A percentile compares a stretch with the other conserved stretches of the same genome.
Conservation (phyloP, 2,329 filamentous ascomycete species). For the Metarhizium guizhouense region DNA sequence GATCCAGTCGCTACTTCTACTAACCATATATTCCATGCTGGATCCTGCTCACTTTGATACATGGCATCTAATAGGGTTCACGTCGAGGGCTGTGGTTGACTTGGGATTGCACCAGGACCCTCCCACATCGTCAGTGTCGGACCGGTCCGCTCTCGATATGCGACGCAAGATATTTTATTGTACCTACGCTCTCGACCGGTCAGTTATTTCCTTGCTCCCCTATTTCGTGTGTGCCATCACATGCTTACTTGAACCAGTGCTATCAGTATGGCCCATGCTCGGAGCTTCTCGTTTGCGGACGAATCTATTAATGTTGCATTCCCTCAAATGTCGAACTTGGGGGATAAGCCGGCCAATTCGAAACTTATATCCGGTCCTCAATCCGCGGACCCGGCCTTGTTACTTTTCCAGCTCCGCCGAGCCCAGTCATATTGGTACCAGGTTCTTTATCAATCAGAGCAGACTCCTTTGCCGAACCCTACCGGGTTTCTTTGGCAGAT, state of each 20-base stretch:
- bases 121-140: slow-evolving; percentile 56
- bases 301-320: slow-evolving; percentile 76
- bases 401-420: slow-evolving; percentile 75
- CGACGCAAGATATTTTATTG: slow-evolving; percentile 83
- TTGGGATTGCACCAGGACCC: slow-evolving; percentile 90
- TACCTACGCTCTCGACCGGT: slow-evolving; percentile 84
- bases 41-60: slow-evolving; percentile 88
- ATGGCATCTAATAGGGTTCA: slow-evolving; percentile 89
- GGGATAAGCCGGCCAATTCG: slow-evolving; percentile 31
- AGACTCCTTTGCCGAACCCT: slow-evolving; percentile 57
- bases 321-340: slow-evolving; percentile 43
- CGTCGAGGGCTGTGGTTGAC: slow-evolving; percentile 79
- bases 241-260: slow-evolving; percentile 42
- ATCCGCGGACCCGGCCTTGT: slow-evolving; percentile 59
- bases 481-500: slow-evolving; percentile 66
- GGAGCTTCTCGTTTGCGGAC: slow-evolving; percentile 90
- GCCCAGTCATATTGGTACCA: slow-evolving; percentile 88
- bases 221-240: background rate
- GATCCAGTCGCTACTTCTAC: slow-evolving; percentile 76
- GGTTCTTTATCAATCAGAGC: slow-evolving; percentile 71
- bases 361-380: slow-evolving; percentile 35
- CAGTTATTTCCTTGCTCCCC: slow-evolving; percentile 14
- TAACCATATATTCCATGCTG: slow-evolving; percentile 83
- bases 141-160: slow-evolving; percentile 63
- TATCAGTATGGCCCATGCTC: slow-evolving; percentile 79